phyloP scores from a whole-genome alignment of 2,329 filamentous ascomycete genomes.

The Chaetomiaceae sp. region DNA sequence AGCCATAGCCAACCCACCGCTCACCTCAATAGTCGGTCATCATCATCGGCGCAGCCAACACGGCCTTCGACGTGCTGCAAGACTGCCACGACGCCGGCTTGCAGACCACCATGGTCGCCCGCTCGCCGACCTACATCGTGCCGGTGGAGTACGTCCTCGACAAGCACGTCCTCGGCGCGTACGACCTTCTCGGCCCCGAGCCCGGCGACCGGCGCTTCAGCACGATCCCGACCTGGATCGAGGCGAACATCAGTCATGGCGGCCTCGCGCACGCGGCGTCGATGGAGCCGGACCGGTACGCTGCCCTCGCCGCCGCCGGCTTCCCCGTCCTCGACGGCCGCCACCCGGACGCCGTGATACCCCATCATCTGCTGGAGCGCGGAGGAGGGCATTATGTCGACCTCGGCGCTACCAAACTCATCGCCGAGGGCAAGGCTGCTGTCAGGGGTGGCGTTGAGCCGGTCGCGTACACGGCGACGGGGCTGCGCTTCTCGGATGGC shows the following conservation, averaged over 20 bases:
- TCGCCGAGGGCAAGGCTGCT: conserved; percentile 28
- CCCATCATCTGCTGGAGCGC: conserved; percentile 32
- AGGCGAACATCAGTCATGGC: conserved; percentile 14
- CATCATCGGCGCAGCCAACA: conserved; percentile 37
- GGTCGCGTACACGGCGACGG: conserved; percentile 27
- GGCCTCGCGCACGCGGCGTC: conserved; percentile 24
- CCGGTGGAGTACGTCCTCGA: conserved; percentile 28
- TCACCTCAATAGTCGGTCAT: conserved; percentile 21
- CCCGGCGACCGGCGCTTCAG: conserved; percentile 23
- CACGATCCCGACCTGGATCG: conserved; percentile 21
- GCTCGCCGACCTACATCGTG: conserved; percentile 32
- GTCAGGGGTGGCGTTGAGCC: conserved; percentile 29
- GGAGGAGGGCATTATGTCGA: conserved; percentile 38
- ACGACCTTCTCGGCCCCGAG: conserved; percentile 24
- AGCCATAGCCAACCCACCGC: not conserved
- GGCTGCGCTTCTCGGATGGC: conserved; percentile 31
- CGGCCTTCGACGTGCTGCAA: conserved; percentile 35
- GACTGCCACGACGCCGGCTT: conserved; percentile 30
- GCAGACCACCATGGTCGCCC: conserved; percentile 31
- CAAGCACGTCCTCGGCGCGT: conserved; percentile 27
- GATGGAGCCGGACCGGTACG: conserved; percentile 32
- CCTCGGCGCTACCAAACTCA: conserved; percentile 29
- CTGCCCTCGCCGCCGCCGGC: conserved; percentile 28
- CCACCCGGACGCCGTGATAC: conserved; percentile 23
- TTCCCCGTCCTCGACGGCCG: conserved; percentile 33